Percentiles rank a stretch among this genome's conserved stretches.
These are phyloP conservation scores for Gyromitra esculenta DNA, from an alignment of 2,329 filamentous ascomycete species.

Conservation along the genomic window DNA sequence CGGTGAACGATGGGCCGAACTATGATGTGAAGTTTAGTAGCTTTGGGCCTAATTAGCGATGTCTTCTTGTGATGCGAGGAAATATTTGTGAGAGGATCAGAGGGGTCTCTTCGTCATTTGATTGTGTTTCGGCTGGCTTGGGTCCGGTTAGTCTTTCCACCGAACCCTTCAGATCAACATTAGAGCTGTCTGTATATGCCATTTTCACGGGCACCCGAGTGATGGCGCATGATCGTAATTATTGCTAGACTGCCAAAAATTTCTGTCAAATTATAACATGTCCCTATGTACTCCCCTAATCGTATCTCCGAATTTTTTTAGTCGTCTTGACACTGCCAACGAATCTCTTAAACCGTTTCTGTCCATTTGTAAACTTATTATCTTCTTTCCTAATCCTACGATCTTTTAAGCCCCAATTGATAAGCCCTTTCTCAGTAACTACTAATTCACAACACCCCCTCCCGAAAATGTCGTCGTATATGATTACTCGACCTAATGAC, in stretches of 20 bases:
- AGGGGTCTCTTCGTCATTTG: neutral
- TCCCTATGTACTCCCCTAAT: constrained; percentile 4
- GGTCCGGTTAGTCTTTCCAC: too few species aligned
- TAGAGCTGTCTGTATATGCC: too few species aligned
- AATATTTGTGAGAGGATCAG: neutral
- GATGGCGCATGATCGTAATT: too few species aligned
- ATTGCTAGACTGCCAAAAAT: too few species aligned
- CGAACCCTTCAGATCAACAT: too few species aligned
- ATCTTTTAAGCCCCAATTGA: neutral
- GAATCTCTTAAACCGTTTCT: neutral
- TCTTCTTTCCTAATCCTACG: constrained; percentile 11
- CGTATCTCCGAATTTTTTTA: neutral
- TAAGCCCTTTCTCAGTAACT: neutral
- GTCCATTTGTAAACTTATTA: neutral
- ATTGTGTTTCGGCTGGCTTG: too few species aligned
- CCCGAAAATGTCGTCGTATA: neutral
- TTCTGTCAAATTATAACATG: neutral
- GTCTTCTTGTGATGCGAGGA: neutral
- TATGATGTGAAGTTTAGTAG: neutral
- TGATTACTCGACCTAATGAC: neutral
- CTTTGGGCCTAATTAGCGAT: neutral
- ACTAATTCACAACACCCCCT: neutral
- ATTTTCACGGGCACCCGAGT: too few species aligned
- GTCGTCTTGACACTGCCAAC: neutral
- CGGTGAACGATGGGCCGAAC: too few species aligned